Conservation (phyloP, 1,284 basidiomycete species). For the Boletus mariae region DNA sequence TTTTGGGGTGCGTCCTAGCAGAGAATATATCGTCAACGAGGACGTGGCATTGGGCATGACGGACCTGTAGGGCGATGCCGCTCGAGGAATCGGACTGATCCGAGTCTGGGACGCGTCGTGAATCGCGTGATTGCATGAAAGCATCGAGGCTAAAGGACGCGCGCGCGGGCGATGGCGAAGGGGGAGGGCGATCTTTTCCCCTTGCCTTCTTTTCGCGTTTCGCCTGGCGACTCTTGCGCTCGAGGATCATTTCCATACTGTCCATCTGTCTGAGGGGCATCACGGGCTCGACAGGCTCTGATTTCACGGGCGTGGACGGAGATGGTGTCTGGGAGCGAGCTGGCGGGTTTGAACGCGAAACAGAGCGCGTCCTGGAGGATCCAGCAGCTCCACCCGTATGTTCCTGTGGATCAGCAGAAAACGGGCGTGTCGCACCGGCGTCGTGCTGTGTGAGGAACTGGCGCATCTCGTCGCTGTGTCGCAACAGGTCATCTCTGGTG, state of each 20-base stretch:
- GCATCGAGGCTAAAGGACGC: slow-evolving; percentile 42
- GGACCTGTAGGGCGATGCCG: slow-evolving; percentile 31
- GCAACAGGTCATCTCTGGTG: slow-evolving; percentile 64
- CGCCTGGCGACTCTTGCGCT: slow-evolving; percentile 55
- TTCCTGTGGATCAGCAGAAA: slow-evolving; percentile 37
- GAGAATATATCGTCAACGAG: slow-evolving; percentile 22
- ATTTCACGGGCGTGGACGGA: slow-evolving; percentile 57
- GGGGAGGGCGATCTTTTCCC: slow-evolving; percentile 43
- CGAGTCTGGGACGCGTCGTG: slow-evolving; percentile 37
- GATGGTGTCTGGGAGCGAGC: slow-evolving; percentile 33
- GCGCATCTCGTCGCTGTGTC: slow-evolving; percentile 69
- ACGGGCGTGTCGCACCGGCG: slow-evolving; percentile 41
- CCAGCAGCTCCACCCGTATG: slow-evolving; percentile 29
- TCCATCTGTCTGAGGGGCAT: slow-evolving; percentile 55
- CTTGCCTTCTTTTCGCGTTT: slow-evolving; percentile 49
- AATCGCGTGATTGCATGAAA: slow-evolving; percentile 56
- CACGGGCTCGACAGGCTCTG: slow-evolving; percentile 48
- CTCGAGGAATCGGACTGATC: slow-evolving; percentile 30
- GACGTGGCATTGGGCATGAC: slow-evolving; percentile 16
- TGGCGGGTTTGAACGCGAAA: slow-evolving; percentile 47
- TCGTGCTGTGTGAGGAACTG: slow-evolving; percentile 60
- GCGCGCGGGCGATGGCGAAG: slow-evolving; percentile 49
- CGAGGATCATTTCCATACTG: slow-evolving; percentile 71
- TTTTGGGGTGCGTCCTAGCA: slow-evolving; percentile 31
- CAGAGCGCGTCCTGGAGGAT: slow-evolving; percentile 47